Conservation (phyloP, 2,329 filamentous ascomycete genomes). For the Xylariales sp. region DNA sequence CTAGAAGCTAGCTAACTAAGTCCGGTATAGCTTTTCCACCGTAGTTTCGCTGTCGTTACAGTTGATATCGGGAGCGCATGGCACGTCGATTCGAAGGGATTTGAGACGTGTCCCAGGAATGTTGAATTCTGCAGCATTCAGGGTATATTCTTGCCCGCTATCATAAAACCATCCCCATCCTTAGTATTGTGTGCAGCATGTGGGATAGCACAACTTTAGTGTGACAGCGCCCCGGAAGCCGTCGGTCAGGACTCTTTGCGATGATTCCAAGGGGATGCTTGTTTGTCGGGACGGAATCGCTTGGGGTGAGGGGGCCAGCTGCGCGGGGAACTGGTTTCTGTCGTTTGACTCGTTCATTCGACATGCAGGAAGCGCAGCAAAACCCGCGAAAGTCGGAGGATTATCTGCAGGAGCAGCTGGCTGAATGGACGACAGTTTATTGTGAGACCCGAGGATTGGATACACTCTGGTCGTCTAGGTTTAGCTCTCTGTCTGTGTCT, state of each 20-base stretch:
- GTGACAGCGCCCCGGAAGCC: neutral
- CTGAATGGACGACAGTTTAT: neutral
- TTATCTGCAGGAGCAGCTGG: neutral
- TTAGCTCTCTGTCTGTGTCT: neutral
- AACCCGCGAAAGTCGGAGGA: slow-evolving; percentile 4
- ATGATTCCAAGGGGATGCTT: slow-evolving; percentile 2
- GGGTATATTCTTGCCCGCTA: too few relatives aligned
- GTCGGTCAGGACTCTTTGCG: neutral
- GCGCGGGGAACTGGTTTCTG: slow-evolving; percentile 2
- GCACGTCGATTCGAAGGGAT: slow-evolving; percentile 1
- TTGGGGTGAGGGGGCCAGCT: neutral
- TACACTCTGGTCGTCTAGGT: neutral
- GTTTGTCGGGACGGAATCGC: slow-evolving; percentile 6
- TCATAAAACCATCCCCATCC: too few relatives aligned
- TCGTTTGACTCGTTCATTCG: slow-evolving; percentile 2
- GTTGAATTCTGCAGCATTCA: neutral
- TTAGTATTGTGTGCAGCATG: neutral
- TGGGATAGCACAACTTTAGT: neutral
- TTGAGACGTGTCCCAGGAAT: neutral
- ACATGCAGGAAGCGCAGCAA: slow-evolving; percentile 3
- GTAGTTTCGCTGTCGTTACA: neutral
- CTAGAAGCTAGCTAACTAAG: slow-evolving; percentile 3
- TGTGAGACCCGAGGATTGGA: neutral
- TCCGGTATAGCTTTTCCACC: too few relatives aligned
- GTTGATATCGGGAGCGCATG: neutral